Percentiles rank a stretch among this genome's conserved stretches.
These are phyloP conservation scores for Ophiocordyceps robertsii DNA, from an alignment of 2,329 filamentous ascomycete genomes.

Conservation along the genomic window DNA sequence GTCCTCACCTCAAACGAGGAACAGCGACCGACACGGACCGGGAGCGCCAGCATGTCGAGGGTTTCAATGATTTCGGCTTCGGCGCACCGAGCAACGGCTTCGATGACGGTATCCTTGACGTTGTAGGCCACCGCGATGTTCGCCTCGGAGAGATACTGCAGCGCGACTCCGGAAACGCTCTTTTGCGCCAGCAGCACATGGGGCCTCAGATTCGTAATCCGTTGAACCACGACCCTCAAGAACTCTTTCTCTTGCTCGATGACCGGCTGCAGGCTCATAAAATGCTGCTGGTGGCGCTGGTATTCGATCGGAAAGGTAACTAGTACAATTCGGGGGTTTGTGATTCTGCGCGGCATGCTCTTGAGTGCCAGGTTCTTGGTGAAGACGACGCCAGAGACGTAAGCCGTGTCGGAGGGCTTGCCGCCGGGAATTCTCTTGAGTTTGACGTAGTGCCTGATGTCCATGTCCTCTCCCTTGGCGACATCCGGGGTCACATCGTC, in stretches of 20 bases:
- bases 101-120: slow-evolving; percentile 89
- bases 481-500: slow-evolving; percentile 93
- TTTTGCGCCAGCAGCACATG: slow-evolving; percentile 85
- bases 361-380: slow-evolving; percentile 95
- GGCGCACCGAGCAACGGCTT: slow-evolving; percentile 84
- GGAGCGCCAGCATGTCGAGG: slow-evolving; percentile 74
- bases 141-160: slow-evolving; percentile 77
- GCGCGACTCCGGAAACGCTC: slow-evolving; percentile 78
- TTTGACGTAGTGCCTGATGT: slow-evolving; percentile 95
- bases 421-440: slow-evolving; percentile 92
- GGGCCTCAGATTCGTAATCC: slow-evolving; percentile 75
- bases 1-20: slow-evolving; percentile 91
- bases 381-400: slow-evolving; percentile 92
- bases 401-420: slow-evolving; percentile 81
- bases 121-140: slow-evolving; percentile 93
- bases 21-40: slow-evolving; percentile 63
- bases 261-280: slow-evolving; percentile 95
- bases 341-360: slow-evolving; percentile 82
- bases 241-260: slow-evolving; percentile 96
- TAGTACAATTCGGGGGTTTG: slow-evolving; percentile 75
- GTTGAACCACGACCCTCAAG: slow-evolving; percentile 76
- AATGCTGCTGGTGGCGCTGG: slow-evolving; percentile 72
- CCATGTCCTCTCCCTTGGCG: slow-evolving; percentile 83
- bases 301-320: slow-evolving; percentile 95
- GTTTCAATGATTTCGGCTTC: slow-evolving; percentile 90